Base-by-base conservation (phyloP, 23 red algal genomes). In the Chondrus crispus region DNA sequence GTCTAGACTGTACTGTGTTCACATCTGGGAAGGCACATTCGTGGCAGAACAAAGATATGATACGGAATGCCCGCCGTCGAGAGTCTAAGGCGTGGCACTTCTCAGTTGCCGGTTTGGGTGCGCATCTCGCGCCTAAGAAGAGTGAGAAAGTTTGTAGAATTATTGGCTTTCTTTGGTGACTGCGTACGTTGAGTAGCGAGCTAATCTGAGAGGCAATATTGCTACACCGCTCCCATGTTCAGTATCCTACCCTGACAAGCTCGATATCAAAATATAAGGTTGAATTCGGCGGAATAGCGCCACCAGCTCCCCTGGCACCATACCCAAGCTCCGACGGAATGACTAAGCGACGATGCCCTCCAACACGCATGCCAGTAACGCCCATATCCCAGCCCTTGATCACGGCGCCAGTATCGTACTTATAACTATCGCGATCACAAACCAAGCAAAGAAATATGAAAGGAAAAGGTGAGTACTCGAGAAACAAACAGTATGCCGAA, bases 241-340 rank as follows among this genome's bases (percentile, higher is more conserved):
- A 66, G 60, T 66, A 66, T 38, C 86, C 86, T 20, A 98, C 85
- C 38, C 83, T 88, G 70, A 98, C 46, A 14, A 99, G 77, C 85
- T 99, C 91, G 45, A 99, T 88, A 39, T 99, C 94, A 71, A 99
- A 99, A 90, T 91, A 94, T 19, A 99, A 78, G 20, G 84, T 96
- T 1, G 91, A 66, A 19, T 87, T 87, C 11, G 97, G 93, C 62
- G 91, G 91, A 51, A 99, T 99, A 32, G 92, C 85, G 4, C 51
- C 63, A 41, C 85, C 85, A 5, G 82, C 94, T 7, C 88, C 94
- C 30, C 81, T 28, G 2, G 80, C 62, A 6, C 96, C 96, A 40
- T 98, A 98, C 29, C 91, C 96, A 33, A 92, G 63, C 70, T 91
- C 91, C 36, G 88, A 62, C 13, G 96, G 90, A 36, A 94, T 93